These are phyloP conservation scores for Boletus rex-veris DNA, from an alignment of 768 basidiomycete genomes.

Conservation along the genomic window DNA sequence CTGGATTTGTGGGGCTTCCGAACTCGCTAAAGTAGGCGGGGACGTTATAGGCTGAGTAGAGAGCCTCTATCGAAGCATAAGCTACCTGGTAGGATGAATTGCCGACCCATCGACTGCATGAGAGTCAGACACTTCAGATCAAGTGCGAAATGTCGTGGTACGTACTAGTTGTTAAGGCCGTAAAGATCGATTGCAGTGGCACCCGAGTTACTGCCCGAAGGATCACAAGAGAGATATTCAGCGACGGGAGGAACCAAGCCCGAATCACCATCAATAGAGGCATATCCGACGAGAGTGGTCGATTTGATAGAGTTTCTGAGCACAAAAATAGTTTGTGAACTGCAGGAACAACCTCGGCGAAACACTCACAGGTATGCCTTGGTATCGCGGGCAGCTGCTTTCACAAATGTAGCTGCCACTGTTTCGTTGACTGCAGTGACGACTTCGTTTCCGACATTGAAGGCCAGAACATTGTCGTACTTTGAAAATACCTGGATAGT, in stretches of 20 bases:
- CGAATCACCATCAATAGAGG: constrained; percentile 72
- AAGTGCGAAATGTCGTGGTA: constrained; percentile 6
- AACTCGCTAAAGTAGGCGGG: constrained; percentile 90
- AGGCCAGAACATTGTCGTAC: constrained; percentile 88
- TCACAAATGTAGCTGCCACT: constrained; percentile 72
- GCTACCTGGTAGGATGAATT: constrained; percentile 51
- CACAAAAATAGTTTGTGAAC: not conserved
- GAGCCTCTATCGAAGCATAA: constrained; percentile 52
- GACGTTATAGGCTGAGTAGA: constrained; percentile 66
- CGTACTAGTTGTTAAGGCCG: constrained; percentile 85
- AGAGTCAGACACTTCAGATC: constrained; percentile 1
- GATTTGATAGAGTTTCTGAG: constrained; percentile 61
- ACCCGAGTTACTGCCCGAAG: constrained; percentile 48
- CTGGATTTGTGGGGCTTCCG: constrained; percentile 66
- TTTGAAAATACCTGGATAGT: constrained; percentile 79
- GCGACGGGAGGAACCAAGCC: constrained; percentile 66
- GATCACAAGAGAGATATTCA: constrained; percentile 77
- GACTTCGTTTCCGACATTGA: constrained; percentile 87
- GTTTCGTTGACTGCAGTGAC: constrained; percentile 54
- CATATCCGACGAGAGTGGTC: constrained; percentile 73
- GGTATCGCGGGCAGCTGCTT: constrained; percentile 86
- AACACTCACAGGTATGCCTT: constrained; percentile 76
- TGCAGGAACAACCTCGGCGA: not conserved
- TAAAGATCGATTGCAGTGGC: constrained; percentile 75
- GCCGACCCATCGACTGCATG: constrained; percentile 78